Conservation (phyloP, 1,139 yeast genomes). For the Scheffersomyces segobiensis region DNA sequence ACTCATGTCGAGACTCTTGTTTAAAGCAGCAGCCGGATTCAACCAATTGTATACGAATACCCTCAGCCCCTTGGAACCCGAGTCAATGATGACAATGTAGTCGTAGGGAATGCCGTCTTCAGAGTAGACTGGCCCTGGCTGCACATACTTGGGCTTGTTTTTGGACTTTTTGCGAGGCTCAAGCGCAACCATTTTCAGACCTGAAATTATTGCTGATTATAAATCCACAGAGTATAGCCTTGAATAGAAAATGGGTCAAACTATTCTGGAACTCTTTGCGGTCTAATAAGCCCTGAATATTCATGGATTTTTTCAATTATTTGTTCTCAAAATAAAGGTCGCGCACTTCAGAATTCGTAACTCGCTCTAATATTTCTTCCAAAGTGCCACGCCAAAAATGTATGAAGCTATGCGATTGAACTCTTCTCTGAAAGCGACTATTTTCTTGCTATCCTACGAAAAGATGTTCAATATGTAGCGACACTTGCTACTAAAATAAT, state of each 20-base stretch:
- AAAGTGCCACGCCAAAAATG: no score
- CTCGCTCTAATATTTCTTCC: no score
- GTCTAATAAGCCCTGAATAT: no score
- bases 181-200: not conserved
- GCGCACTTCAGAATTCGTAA: no score
- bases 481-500: no score
- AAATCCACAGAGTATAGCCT: no score
- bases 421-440: no score
- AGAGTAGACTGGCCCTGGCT: slow-evolving; percentile 32
- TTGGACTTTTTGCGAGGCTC: slow-evolving; percentile 1
- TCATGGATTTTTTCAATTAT: no score
- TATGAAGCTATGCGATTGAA: no score
- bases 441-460: no score
- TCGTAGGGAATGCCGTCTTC: slow-evolving; percentile 54
- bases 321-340: no score
- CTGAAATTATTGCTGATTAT: not conserved
- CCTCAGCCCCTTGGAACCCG: slow-evolving; percentile 82
- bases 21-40: slow-evolving; percentile 41
- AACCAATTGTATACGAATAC: slow-evolving; percentile 73
- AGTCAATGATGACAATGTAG: slow-evolving; percentile 74
- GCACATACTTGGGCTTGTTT: slow-evolving; percentile 5
- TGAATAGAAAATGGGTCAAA: not conserved
- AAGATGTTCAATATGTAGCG: no score
- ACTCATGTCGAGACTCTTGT: slow-evolving; percentile 20
- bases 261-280: not conserved